phyloP scores from a whole-genome alignment of 2,329 filamentous ascomycete genomes.

The Zymoseptoria tritici region DNA sequence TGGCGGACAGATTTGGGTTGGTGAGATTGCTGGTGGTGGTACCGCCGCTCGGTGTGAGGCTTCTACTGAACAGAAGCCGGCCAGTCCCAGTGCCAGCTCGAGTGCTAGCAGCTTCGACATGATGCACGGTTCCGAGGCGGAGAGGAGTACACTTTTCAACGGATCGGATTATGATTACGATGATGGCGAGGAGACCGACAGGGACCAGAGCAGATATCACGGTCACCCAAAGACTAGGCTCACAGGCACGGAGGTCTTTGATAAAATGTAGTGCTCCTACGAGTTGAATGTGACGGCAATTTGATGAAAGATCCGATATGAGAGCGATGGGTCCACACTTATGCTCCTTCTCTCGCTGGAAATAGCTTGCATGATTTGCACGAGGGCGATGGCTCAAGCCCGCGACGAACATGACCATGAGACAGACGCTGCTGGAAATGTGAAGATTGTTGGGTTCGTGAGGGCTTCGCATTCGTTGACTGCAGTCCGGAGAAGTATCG shows the following conservation, averaged over 20 bases:
- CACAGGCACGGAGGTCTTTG: conserved; percentile 30
- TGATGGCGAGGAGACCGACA: conserved; percentile 14
- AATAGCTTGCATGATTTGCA: not conserved
- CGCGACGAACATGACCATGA: not conserved
- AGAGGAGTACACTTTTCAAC: conserved; percentile 25
- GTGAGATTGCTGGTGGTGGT: conserved; percentile 12
- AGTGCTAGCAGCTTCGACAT: conserved; percentile 38
- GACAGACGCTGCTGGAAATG: not conserved
- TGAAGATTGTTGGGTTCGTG: not conserved
- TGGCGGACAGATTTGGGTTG: conserved; percentile 37
- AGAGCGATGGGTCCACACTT: not conserved
- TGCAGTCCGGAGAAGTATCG: not conserved
- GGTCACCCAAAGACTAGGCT: conserved; percentile 18
- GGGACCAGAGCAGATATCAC: conserved; percentile 21
- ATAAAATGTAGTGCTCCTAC: conserved; percentile 29
- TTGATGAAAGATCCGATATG: not conserved
- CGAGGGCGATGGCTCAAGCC: not conserved
- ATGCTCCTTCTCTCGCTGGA: not conserved
- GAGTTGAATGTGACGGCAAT: not conserved
- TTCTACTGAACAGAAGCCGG: conserved; percentile 24
- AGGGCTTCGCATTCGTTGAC: not conserved
- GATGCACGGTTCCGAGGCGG: conserved; percentile 39
- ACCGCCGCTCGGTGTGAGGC: conserved; percentile 16
- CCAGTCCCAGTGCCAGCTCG: conserved; percentile 22
- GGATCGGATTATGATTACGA: conserved; percentile 16